Evolutionary conservation across 345 rosid genomes (phyloP), one percentile per base, ranked within the genome.

Genomic region (Ceriops tagal): DNA sequence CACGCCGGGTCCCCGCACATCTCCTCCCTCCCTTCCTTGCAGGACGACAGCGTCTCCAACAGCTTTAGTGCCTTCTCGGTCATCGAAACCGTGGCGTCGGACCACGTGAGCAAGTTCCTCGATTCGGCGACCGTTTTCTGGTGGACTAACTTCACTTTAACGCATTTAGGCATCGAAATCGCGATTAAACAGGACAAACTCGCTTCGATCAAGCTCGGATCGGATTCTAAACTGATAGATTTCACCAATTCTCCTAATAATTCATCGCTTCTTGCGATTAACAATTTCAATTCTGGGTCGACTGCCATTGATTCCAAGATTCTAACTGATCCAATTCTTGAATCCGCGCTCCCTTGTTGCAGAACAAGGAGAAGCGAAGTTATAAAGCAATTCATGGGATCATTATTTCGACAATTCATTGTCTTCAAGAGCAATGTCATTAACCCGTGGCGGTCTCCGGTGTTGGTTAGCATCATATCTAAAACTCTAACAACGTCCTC

Each of bases 31-130:
- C 93, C 99, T 81, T 90, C 96, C 34, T 80, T 79, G 75, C 83
- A 81, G 0, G 89, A 83, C 26, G 90, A 75, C 47, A 85, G 37
- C 26, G 65, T 77, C 71, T 88, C 98, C 24, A 92, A 60, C 69
- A 92, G 82, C 69, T 82, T 86, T 82, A 92, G 62, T 5, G 85
- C 86, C 75, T 90, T 95, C 78, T 90, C 99, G 27, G 82, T 81
- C 58, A 67, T 70, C n/a, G 87, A 65, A 18, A 78, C 79, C 55
- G 59, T 74, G 32, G 59, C 21, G 53, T 65, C 67, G 3, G 87
- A 22, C 91, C 32, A 78, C 21, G 79, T 71, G 5, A 91, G 74
- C 1, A 92, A 77, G 39, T 82, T 83, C 63, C 73, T 81, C 58
- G 90, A 59, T 63, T 73, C 77, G 5, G 72, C n/a, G 60, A 88